Evolutionary conservation across 805 yeast species (phyloP), one percentile per base, ranked within the genome.

Genomic region (Cyberlindnera xishuangbannaensis): DNA sequence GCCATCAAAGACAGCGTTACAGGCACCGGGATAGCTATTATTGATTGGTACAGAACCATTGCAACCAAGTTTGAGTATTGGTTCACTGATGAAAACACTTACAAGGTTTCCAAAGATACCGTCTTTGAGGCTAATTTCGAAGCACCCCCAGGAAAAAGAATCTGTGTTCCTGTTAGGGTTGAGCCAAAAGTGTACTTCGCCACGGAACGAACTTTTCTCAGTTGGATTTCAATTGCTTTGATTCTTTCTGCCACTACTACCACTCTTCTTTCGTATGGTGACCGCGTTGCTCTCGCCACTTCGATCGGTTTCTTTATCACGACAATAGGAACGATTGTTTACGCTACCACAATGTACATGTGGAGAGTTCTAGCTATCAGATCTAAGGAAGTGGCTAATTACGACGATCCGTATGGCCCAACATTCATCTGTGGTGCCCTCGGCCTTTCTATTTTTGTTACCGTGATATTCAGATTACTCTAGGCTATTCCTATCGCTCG

Each of bases 141-240:
- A 39, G 83, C 92, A 9, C 97, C 98, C 15, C 77, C 83, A 26
- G 98, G 97, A 2, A 88, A 87, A 59, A 70, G 73, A 28, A 84
- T 92, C 39, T 76, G 87, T 51, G 92, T 92, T 7, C 98, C 97
- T 3, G 94, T 92, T 24, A 75, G 98, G 51, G 88, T 92, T 23
- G 98, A 92, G 61, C 98, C 98, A 38, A 92, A 92, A 64, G 98
- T 92, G n/a, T 92, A 92, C 58, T 92, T 92, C 61, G 98, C 98
- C 6, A 86, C 95, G 16, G 98, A 92, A 60, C 77, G 98, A 63
- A 92, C 98, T 0, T 90, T 79, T 53, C 67, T 92, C 42, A 76
- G 94, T 25, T 92, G 98, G 98, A 64, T 90, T 36, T 88, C 95
- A 25, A 85, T 92, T 47, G 84, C 92, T 7, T 75, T 92, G 67